Base-by-base conservation (phyloP, 345 rosid species). In the Toxicodendron radicans region DNA sequence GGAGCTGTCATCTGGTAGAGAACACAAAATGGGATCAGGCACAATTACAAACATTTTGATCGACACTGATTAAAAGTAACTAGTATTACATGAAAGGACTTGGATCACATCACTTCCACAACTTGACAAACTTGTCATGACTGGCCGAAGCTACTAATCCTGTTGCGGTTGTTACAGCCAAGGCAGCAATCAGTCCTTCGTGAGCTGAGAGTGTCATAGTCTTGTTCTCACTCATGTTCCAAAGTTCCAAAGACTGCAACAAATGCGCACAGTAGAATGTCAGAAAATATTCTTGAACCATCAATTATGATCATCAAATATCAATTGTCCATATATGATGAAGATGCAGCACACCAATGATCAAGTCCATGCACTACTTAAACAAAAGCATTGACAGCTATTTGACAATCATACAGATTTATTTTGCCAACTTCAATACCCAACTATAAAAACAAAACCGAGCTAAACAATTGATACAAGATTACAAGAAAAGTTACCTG, bases 101-200 rank as follows among this genome's bases (percentile, higher is more conserved):
- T 32, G 21, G 23, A 32, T 23, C 43, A n/a, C n/a, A 49, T 85
- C 80, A 91, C 79, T 90, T 95, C 99, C 99, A 95, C 51, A 95
- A 84, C 87, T 95, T 95, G 75, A 95, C 91, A 61, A 71, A 75
- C 86, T 89, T 90, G 80, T 95, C 98, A 8, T 95, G 98, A 81
- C 99, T 91, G 2, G 97, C 99, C 20, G 99, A 95, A 58, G 99
- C 98, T 67, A 95, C 90, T 83, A 88, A 70, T 58, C 98, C 97
- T 0, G 93, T 85, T 69, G 76, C 86, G 2, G 90, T 83, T 23
- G 98, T 93, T 18, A 83, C 94, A 0, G 98, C 89, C 80, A 95
- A 72, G 2, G 97, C 85, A 12, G 99, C 88, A 17, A 95, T 88
- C 18, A 87, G 78, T 63, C 98, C 96, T 0, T 90, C 95, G 24